Evolutionary conservation across 164 flowering plant species (phyloP), one percentile per base, ranked within the genome.

Genomic region (Dillenia turbinata): DNA sequence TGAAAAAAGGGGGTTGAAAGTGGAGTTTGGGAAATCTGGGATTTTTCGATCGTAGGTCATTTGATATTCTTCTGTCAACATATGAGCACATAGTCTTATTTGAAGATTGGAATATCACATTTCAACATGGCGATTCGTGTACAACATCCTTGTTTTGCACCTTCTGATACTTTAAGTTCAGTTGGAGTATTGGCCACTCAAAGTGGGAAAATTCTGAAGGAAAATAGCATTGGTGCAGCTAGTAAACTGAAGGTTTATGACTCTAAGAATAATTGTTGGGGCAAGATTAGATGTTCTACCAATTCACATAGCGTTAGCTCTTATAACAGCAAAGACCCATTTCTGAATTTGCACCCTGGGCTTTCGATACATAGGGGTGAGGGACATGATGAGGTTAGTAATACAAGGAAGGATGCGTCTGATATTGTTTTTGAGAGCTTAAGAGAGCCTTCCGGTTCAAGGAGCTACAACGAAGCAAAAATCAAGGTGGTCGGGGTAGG

Each of bases 331-430:
- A 53, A 15, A 53, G 56, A 53, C 10, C 19, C 56, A 48, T 87
- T 89, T 75, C 79, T 90, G 66, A 77, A 83, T 53, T 49, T 49
- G 14, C 14, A 57, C 8, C 45, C 47, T 57, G 96, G 89, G 66
- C 75, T 33, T 22, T 11, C 17, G 2, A 22, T 57, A 5, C 44
- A 9, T 10, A 12, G 60, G 12, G 60, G 60, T 15, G 60, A 57
- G 60, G 46, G 48, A 14, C 43, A 12, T 47, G 33, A 57, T 10
- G 33, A 17, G n/a, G 19, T 43, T 12, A 43, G 12, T 6, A 57
- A 10, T 57, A 46, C 60, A 22, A 44, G 47, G 9, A 57, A 57
- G 47, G 60, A 57, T 22, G 11, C 56, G 1, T 2, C 0, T 14
- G 56, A 14, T 10, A 52, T 9, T 17, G 24, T 17, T 17, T n/a